Percentiles rank a stretch among this genome's conserved stretches.
phyloP scores from a whole-genome alignment of 345 rosid species.

The Capsella bursapastoris region DNA sequence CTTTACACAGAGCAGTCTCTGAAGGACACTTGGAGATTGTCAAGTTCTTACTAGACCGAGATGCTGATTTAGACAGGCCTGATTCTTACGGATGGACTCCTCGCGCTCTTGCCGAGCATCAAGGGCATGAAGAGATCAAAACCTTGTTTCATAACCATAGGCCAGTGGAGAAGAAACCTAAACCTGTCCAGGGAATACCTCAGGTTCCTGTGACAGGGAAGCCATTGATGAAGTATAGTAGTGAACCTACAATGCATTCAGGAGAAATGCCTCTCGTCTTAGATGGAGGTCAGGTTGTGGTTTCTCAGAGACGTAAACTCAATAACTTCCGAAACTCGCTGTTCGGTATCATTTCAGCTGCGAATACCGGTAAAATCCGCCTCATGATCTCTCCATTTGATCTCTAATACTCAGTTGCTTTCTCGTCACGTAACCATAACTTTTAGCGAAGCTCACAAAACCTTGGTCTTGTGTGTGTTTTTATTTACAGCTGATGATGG shows the following conservation, averaged over 20 bases:
- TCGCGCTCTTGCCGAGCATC: conserved; percentile 71
- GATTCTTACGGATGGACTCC: conserved; percentile 83
- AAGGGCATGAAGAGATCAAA: conserved; percentile 76
- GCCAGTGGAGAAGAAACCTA: conserved; percentile 36
- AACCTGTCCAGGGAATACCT: background rate
- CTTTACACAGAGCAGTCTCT: conserved; percentile 71
- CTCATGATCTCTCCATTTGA: background rate
- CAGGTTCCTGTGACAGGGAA: conserved; percentile 37
- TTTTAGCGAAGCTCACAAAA: background rate
- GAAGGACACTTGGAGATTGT: conserved; percentile 70
- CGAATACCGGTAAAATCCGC: conserved; percentile 51
- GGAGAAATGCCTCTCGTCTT: conserved; percentile 59
- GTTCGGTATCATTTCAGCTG: conserved; percentile 78
- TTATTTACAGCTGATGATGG: conserved; percentile 37
- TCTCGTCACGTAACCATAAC: background rate
- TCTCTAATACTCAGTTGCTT: conserved; percentile 5
- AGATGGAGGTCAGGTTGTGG: conserved; percentile 46
- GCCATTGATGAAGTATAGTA: conserved; percentile 58
- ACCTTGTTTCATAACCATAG: conserved; percentile 46
- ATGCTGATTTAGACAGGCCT: conserved; percentile 63
- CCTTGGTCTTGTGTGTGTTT: background rate
- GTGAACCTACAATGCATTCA: conserved; percentile 59
- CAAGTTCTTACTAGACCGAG: conserved; percentile 63
- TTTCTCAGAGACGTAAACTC: conserved; percentile 50
- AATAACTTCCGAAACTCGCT: conserved; percentile 67